Conservation (phyloP, 2,329 filamentous ascomycete genomes). For the Neonectria punicea region DNA sequence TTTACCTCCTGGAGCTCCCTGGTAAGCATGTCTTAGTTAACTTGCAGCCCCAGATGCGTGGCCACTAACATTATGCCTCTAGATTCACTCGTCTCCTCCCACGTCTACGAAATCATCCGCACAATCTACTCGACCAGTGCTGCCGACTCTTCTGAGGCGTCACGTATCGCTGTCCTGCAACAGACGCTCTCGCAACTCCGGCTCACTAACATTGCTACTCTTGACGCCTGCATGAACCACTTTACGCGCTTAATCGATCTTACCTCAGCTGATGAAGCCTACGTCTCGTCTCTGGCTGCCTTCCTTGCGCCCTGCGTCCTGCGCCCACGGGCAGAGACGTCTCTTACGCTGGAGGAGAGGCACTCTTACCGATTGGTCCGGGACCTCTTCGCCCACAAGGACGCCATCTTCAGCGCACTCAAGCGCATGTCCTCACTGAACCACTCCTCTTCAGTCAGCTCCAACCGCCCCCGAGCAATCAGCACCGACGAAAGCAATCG, state of each 20-base stretch:
- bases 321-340: constrained; percentile 86
- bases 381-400: constrained; percentile 93
- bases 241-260: constrained; percentile 97
- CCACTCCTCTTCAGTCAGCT: constrained; percentile 67
- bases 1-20: constrained; percentile 94
- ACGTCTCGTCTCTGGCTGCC: constrained; percentile 78
- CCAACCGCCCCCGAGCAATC: constrained; percentile 81
- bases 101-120: constrained; percentile 98
- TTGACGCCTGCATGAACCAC: constrained; percentile 97
- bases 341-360: constrained; percentile 93
- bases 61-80: constrained; percentile 37
- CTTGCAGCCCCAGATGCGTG: constrained; percentile 17
- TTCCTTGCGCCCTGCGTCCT: constrained; percentile 86
- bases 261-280: constrained; percentile 93
- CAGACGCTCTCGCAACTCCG: constrained; percentile 95
- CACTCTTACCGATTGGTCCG: constrained; percentile 91
- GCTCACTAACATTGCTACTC: constrained; percentile 97
- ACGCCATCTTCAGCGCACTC: constrained; percentile 92
- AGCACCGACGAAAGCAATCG: constrained; percentile 97
- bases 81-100: constrained; percentile 98
- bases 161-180: constrained; percentile 90
- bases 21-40: constrained; percentile 64
- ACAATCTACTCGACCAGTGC: constrained; percentile 91
- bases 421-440: constrained; percentile 85
- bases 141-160: constrained; percentile 78